Percentiles rank a stretch among this genome's conserved stretches.
Conservation (phyloP, 1,139 yeast species). For the Geotrichum aggregatum region DNA sequence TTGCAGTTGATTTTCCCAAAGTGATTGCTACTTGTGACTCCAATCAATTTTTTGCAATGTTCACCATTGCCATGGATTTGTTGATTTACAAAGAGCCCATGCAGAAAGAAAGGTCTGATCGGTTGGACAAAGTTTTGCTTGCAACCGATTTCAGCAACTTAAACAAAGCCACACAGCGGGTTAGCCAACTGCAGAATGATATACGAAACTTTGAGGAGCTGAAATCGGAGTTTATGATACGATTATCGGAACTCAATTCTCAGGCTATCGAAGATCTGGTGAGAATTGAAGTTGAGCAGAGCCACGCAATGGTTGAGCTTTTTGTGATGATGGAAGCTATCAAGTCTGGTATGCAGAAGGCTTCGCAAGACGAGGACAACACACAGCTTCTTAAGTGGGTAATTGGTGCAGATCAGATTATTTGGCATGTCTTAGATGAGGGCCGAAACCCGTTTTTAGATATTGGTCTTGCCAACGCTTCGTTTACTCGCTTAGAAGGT, state of each 20-base stretch:
- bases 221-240: conserved; percentile 44
- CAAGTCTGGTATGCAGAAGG: conserved; percentile 47
- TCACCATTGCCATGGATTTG: conserved; percentile 59
- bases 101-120: conserved; percentile 52
- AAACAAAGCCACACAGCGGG: conserved; percentile 50
- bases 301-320: conserved; percentile 55
- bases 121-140: conserved; percentile 61
- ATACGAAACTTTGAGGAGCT: conserved; percentile 48
- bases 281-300: conserved; percentile 54
- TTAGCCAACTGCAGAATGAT: conserved; percentile 54
- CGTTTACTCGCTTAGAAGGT: conserved; percentile 57
- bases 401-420: conserved; percentile 65
- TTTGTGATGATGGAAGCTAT: conserved; percentile 65
- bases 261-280: conserved; percentile 33
- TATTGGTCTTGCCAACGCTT: conserved; percentile 60
- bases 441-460: conserved; percentile 64
- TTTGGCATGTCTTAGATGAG: conserved; percentile 65
- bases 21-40: conserved; percentile 71
- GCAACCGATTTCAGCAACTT: conserved; percentile 67
- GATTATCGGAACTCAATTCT: conserved; percentile 30
- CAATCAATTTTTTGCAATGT: conserved; percentile 63
- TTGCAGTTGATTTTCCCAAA: conserved; percentile 64
- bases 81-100: conserved; percentile 64
- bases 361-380: conserved; percentile 41
- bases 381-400: conserved; percentile 51